Conservation (phyloP, 208 protist species). For the Crithidia thermophila region DNA sequence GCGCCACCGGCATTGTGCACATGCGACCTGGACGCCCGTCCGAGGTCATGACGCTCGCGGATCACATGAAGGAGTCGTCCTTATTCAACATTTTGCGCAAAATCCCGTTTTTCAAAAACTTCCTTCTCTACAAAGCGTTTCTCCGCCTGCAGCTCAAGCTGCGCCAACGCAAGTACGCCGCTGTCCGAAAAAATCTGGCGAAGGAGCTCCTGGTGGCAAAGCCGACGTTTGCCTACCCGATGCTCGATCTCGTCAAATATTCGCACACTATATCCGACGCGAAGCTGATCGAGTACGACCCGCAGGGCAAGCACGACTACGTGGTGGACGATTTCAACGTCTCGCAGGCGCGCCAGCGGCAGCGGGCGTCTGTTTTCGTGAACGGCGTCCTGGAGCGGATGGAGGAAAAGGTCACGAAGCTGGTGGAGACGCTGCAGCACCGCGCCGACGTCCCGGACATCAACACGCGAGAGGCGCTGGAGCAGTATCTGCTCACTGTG, state of each 20-base stretch:
- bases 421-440: slow-evolving; percentile 79
- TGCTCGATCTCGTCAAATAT: slow-evolving; percentile 80
- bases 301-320: slow-evolving; percentile 90
- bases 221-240: slow-evolving; percentile 78
- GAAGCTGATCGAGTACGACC: slow-evolving; percentile 81
- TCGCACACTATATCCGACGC: slow-evolving; percentile 75
- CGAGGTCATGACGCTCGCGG: slow-evolving; percentile 91
- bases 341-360: slow-evolving; percentile 73
- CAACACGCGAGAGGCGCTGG: slow-evolving; percentile 89
- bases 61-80: slow-evolving; percentile 93
- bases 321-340: slow-evolving; percentile 84
- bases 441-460: slow-evolving; percentile 93
- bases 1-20: slow-evolving; percentile 93
- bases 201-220: slow-evolving; percentile 89
- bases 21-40: slow-evolving; percentile 86
- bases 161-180: slow-evolving; percentile 75
- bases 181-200: slow-evolving; percentile 60
- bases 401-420: slow-evolving; percentile 81
- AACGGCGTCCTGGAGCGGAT: slow-evolving; percentile 72
- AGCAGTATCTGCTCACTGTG: slow-evolving; percentile 91
- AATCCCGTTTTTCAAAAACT: slow-evolving; percentile 94
- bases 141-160: slow-evolving; percentile 80
- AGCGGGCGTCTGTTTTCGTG: slow-evolving; percentile 60
- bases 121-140: slow-evolving; percentile 92
- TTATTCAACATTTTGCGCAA: slow-evolving; percentile 93